Evolutionary conservation across 805 yeast species (phyloP).

Genomic region (Cyberlindnera subsufficiens): DNA sequence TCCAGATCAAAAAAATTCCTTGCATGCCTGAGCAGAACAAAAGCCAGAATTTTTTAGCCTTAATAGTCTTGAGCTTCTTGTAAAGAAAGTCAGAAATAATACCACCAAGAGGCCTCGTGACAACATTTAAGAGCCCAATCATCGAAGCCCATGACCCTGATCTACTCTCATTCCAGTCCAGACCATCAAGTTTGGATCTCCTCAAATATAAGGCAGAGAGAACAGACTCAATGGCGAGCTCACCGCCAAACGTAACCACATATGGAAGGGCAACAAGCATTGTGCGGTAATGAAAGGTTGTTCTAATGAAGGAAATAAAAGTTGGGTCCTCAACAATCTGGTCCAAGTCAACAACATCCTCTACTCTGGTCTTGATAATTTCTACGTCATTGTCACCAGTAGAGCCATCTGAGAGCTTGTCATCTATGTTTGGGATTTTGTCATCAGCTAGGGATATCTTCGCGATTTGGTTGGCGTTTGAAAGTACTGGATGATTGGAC

Average conservation of each 20-base stretch:
- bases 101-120: conserved; percentile 27
- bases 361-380: conserved; percentile 12
- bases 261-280: conserved; percentile 25
- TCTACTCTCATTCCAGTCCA: conserved; percentile 16
- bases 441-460: conserved; percentile 2
- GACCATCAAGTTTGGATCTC: conserved; percentile 8
- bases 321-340: conserved; percentile 26
- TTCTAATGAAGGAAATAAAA: conserved; percentile 9
- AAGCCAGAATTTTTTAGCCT: conserved; percentile 30
- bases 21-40: conserved; percentile 24
- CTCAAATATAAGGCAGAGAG: conserved; percentile 20
- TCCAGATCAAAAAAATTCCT: conserved; percentile 31
- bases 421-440: conserved; percentile 5
- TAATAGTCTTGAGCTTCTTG: conserved; percentile 22
- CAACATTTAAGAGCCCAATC: conserved; percentile 27
- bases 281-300: conserved; percentile 23
- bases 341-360: conserved; percentile 16
- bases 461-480: background rate
- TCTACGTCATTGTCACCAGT: conserved; percentile 2
- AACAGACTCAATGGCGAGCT: conserved; percentile 25
- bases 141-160: conserved; percentile 29
- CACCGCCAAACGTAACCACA: conserved; percentile 26
- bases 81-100: conserved; percentile 26
- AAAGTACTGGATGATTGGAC: conserved; percentile 9
- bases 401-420: conserved; percentile 1